Percentiles rank a stretch among this genome's conserved stretches.
These are phyloP conservation scores for Melaleuca quinquenervia DNA, from an alignment of 345 rosid genomes.

Conservation along the genomic window DNA sequence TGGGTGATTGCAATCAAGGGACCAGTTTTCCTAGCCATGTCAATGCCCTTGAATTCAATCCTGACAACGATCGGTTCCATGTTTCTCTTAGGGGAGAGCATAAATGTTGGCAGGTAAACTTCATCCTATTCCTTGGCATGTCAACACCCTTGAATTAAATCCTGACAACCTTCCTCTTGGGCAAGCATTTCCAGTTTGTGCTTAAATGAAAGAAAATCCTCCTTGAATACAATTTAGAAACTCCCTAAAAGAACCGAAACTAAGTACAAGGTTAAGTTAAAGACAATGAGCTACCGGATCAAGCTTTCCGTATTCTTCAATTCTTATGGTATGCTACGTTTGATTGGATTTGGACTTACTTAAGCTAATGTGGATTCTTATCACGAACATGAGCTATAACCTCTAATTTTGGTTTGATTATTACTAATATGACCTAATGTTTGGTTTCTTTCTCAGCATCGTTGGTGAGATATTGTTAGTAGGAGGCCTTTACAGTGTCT, in stretches of 20 bases:
- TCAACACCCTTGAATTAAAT: neutral
- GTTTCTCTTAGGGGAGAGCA: conserved; percentile 47
- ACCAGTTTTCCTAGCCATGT: conserved; percentile 74
- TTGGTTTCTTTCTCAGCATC: conserved; percentile 21
- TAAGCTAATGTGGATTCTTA: neutral
- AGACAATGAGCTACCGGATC: neutral
- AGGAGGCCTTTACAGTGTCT: conserved; percentile 59
- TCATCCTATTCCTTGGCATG: neutral
- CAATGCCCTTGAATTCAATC: conserved; percentile 52
- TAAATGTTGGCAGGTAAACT: conserved; percentile 57
- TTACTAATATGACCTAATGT: neutral
- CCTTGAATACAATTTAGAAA: neutral
- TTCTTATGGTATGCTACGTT: neutral
- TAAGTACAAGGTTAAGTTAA: neutral
- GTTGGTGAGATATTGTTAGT: conserved; percentile 56
- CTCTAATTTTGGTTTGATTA: neutral
- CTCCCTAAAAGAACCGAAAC: neutral
- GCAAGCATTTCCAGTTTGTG: neutral
- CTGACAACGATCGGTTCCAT: conserved; percentile 53
- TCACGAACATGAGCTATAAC: neutral
- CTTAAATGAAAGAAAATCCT: neutral
- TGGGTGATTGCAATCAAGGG: conserved; percentile 79
- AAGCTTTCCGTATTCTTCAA: neutral
- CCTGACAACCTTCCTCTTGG: neutral
- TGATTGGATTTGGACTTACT: neutral